These are phyloP conservation scores for Ehretia macrophylla DNA, from an alignment of 257 asterid genomes.

Conservation along the genomic window DNA sequence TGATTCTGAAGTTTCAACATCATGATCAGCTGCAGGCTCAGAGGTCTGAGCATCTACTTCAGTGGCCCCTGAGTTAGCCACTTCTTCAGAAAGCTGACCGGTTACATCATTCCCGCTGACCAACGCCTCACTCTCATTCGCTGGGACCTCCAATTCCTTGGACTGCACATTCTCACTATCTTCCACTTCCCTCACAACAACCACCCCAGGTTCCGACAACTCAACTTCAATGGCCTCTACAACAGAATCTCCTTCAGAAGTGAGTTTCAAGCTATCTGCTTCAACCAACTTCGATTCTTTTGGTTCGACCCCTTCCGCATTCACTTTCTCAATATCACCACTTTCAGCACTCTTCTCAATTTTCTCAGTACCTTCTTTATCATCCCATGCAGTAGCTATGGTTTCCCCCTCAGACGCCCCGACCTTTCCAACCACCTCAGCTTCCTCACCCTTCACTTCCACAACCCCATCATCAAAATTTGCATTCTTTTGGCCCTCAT, in stretches of 20 bases:
- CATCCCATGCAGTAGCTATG: not conserved
- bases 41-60: conserved; percentile 21
- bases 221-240: conserved; percentile 42
- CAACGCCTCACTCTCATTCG: conserved; percentile 10
- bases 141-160: conserved; percentile 28
- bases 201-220: conserved; percentile 28
- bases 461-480: conserved; percentile 9
- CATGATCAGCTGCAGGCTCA: conserved; percentile 23
- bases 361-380: conserved; percentile 6
- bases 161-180: conserved; percentile 19
- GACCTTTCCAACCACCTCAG: conserved; percentile 3
- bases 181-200: conserved; percentile 36
- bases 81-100: conserved; percentile 20
- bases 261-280: conserved; percentile 18
- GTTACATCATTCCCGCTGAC: conserved; percentile 24
- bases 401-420: conserved; percentile 1
- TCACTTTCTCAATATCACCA: conserved; percentile 1
- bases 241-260: conserved; percentile 38
- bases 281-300: conserved; percentile 24
- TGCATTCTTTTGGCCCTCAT: conserved; percentile 2
- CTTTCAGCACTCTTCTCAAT: conserved; percentile 1
- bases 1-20: conserved; percentile 20
- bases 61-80: conserved; percentile 14
- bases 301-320: not conserved
- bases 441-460: conserved; percentile 17